These are phyloP conservation scores for Agrostemma githago DNA, from an alignment of 148 eudicot species.

Conservation along the genomic window DNA sequence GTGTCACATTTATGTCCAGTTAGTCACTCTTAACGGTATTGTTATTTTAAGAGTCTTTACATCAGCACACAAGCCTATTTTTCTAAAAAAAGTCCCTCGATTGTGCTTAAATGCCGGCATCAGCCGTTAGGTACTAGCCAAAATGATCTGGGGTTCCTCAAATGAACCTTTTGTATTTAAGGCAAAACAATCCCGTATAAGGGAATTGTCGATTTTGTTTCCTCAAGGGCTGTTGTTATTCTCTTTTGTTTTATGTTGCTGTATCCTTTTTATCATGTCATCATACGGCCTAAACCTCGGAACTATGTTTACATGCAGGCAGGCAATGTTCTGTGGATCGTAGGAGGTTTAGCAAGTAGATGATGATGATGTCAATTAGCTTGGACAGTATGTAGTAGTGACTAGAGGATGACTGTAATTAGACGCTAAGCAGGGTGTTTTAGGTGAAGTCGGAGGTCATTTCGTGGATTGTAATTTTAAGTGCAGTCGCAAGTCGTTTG, in stretches of 20 bases:
- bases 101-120: too few relatives aligned
- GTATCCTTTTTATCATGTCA: too few relatives aligned
- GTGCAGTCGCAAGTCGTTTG: neutral
- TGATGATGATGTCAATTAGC: neutral
- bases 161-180: neutral
- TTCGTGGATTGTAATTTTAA: neutral
- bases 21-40: too few relatives aligned
- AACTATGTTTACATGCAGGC: neutral
- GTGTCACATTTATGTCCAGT: too few relatives aligned
- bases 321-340: neutral
- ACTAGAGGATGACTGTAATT: neutral
- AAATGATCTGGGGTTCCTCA: too few relatives aligned
- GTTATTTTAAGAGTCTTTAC: too few relatives aligned
- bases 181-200: too few relatives aligned
- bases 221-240: too few relatives aligned
- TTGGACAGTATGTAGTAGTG: neutral
- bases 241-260: too few relatives aligned
- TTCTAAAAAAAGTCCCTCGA: neutral
- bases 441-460: neutral
- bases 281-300: too few relatives aligned
- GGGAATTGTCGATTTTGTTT: neutral
- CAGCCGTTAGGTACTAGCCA: too few relatives aligned
- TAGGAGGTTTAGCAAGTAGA: neutral
- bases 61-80: neutral
- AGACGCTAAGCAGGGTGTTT: neutral